Percentiles rank a stretch among this genome's conserved stretches.
Conservation (phyloP, 1,284 basidiomycete genomes). For the Singerocomus inundabilis region DNA sequence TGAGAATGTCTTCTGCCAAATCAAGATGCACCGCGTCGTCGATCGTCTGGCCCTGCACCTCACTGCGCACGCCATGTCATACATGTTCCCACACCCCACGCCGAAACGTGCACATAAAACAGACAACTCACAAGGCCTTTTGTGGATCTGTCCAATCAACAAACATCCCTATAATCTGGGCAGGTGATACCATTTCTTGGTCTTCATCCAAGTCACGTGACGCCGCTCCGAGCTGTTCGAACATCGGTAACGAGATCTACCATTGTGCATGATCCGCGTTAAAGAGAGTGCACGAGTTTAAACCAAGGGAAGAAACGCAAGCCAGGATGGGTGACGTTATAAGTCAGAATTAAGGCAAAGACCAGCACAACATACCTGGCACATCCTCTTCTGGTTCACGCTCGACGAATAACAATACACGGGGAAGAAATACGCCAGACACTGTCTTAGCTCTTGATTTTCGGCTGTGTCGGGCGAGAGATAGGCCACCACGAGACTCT, state of each 20-base stretch:
- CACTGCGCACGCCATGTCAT: constrained; percentile 29
- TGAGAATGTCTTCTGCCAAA: constrained; percentile 74
- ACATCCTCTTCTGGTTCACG: constrained; percentile 78
- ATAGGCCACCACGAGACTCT: constrained; percentile 79
- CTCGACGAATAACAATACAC: constrained; percentile 88
- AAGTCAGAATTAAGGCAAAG: neutral
- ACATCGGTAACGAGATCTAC: constrained; percentile 78
- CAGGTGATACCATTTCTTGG: constrained; percentile 77
- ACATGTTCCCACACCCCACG: neutral
- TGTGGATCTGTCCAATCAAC: constrained; percentile 93
- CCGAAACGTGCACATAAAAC: neutral
- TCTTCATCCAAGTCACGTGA: constrained; percentile 75
- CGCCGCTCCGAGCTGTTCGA: constrained; percentile 65
- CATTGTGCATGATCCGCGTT: neutral
- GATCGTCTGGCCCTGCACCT: constrained; percentile 37
- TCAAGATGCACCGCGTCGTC: constrained; percentile 73
- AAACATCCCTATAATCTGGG: constrained; percentile 82
- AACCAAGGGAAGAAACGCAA: neutral
- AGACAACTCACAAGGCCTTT: constrained; percentile 64
- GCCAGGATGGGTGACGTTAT: neutral
- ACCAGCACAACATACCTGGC: constrained; percentile 50
- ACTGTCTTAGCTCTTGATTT: constrained; percentile 89
- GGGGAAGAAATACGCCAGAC: constrained; percentile 94
- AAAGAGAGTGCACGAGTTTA: neutral
- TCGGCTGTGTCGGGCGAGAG: constrained; percentile 83